Evolutionary conservation across 345 rosid species (phyloP).

Genomic region (Reutealis trisperma): DNA sequence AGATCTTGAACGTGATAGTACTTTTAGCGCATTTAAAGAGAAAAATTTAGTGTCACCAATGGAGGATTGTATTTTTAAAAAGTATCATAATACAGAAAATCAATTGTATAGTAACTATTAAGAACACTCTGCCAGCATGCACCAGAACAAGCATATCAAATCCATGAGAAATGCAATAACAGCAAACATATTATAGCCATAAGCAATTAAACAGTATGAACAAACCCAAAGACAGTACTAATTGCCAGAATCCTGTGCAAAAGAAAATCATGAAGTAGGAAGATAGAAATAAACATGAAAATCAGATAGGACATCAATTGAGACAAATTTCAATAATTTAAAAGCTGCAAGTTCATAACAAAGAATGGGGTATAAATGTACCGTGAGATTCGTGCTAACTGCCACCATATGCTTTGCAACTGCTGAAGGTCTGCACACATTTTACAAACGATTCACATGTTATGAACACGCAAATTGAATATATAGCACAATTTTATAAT

Average conservation of each 20-base stretch:
- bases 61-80: neutral
- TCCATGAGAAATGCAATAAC: no score
- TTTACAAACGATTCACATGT: neutral
- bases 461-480: neutral
- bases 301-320: no score
- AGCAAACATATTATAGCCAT: no score
- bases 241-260: neutral
- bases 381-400: conserved; percentile 90
- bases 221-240: neutral
- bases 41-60: neutral
- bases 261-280: neutral
- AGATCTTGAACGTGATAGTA: no score
- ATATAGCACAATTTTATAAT: neutral
- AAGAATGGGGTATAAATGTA: conserved; percentile 29
- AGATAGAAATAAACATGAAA: no score
- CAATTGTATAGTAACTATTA: neutral
- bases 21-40: no score
- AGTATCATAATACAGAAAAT: neutral
- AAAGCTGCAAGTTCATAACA: neutral
- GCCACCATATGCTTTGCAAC: conserved; percentile 99
- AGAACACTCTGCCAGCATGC: neutral
- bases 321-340: neutral
- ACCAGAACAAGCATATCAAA: neutral
- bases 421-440: conserved; percentile 69
- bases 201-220: neutral